phyloP scores from a whole-genome alignment of 768 basidiomycete genomes.

The Imleria badia region DNA sequence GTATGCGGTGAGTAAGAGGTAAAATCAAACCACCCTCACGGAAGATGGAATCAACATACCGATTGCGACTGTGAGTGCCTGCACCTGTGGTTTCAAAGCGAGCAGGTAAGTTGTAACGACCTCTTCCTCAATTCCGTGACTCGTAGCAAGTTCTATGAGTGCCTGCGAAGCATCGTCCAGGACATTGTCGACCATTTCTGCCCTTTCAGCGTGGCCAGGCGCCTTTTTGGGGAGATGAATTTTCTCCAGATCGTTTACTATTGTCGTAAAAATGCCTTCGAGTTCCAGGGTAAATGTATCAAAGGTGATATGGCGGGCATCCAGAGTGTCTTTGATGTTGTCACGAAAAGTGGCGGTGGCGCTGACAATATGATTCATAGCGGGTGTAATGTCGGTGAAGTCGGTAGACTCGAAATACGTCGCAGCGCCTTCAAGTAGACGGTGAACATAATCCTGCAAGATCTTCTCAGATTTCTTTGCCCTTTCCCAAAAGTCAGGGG shows the following conservation, averaged over 20 bases:
- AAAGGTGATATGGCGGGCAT: constrained; percentile 1
- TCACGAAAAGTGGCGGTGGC: constrained; percentile 9
- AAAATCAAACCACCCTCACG: no score
- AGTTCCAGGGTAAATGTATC: constrained; percentile 9
- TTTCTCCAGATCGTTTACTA: neutral
- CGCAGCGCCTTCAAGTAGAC: neutral
- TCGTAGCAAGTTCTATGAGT: neutral
- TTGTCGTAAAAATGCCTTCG: constrained; percentile 1
- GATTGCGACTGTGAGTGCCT: constrained; percentile 1
- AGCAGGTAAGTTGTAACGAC: neutral
- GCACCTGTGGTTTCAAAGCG: constrained; percentile 2
- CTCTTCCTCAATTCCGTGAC: constrained; percentile 1
- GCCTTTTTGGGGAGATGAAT: neutral
- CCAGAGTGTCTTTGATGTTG: constrained; percentile 3
- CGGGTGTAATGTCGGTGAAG: neutral
- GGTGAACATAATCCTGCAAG: constrained; percentile 7
- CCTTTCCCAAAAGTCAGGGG: constrained; percentile 14
- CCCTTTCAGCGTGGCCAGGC: constrained; percentile 4
- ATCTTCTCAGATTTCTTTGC: neutral
- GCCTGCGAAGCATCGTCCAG: neutral
- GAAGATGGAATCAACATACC: constrained; percentile 2
- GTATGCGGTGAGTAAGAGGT: neutral
- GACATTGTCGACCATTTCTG: constrained; percentile 3
- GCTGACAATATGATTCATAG: constrained; percentile 8
- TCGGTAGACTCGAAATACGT: neutral